phyloP scores from a whole-genome alignment of 352 stramenopile genomes.

The Albugo laibachii region DNA sequence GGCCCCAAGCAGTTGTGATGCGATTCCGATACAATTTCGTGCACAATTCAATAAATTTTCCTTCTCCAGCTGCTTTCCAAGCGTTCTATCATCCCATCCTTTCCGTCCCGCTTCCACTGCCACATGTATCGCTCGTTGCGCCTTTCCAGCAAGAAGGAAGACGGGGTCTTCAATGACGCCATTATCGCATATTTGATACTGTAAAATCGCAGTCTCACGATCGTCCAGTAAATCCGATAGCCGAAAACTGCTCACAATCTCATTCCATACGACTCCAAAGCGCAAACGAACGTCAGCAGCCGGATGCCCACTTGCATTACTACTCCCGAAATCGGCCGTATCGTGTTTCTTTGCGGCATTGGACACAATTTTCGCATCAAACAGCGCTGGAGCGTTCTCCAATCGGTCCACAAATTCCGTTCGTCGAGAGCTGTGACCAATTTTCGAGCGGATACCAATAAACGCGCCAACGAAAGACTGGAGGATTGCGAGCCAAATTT shows the following conservation, averaged over 20 bases:
- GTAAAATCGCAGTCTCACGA: slow-evolving; percentile 63
- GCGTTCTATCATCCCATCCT: slow-evolving; percentile 1
- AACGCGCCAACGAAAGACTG: slow-evolving; percentile 56
- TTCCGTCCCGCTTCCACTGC: slow-evolving; percentile 17
- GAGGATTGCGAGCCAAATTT: slow-evolving; percentile 77
- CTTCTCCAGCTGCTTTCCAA: slow-evolving; percentile 41
- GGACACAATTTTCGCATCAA: slow-evolving; percentile 19
- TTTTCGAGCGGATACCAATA: slow-evolving; percentile 52
- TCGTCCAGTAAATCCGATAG: slow-evolving; percentile 71
- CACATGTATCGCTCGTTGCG: slow-evolving; percentile 38
- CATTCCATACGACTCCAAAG: slow-evolving; percentile 77
- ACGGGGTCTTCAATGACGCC: slow-evolving; percentile 62
- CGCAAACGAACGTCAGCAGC: slow-evolving; percentile 18
- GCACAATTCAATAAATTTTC: slow-evolving; percentile 36
- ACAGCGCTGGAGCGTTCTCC: slow-evolving; percentile 31
- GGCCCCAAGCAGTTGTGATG: slow-evolving; percentile 44
- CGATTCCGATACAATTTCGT: slow-evolving; percentile 31
- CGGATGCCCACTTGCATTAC: slow-evolving; percentile 18
- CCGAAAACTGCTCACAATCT: slow-evolving; percentile 71
- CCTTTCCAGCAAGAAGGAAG: slow-evolving; percentile 56
- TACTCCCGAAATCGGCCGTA: slow-evolving; percentile 13
- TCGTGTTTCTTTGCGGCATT: slow-evolving; percentile 3
- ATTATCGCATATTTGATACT: slow-evolving; percentile 61
- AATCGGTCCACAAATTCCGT: slow-evolving; percentile 45
- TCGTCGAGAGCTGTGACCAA: slow-evolving; percentile 50